Base-by-base conservation (phyloP, 176 grass and related monocot genomes). In the Oryza punctata region DNA sequence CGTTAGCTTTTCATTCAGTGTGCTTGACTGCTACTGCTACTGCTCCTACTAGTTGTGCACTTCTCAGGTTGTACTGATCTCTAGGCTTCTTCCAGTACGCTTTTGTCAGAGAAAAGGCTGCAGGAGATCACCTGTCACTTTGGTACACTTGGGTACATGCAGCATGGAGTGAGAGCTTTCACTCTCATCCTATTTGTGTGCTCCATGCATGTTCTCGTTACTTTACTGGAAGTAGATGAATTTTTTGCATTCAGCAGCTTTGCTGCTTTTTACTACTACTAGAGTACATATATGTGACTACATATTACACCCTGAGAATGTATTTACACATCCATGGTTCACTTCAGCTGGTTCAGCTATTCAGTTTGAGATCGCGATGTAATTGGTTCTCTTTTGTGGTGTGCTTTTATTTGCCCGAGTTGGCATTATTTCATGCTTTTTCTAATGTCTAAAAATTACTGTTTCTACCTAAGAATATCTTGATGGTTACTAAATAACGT, bases 381-480 rank as follows among this genome's bases (percentile, higher is more conserved):
- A 41, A 59, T 77, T 57, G 2, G 16, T 61, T 3, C 2, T 27
- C 30, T 45, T 21, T 46, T 77, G 3, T 14, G 12, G 66, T 61
- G 66, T 61, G 27, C 18, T 63, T 85, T 24, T 30, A 12, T 46
- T 24, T 76, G 61, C 18, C 18, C 50, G 44, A 64, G 63, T 37
- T 81, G 52, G 60, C 82, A 21, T 86, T 16, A 85, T 85, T 82
- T 85, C 18, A 81, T 89, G 87, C 24, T 24, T 60, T 85, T 70
- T 63, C 15, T 3, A 7, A 7, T 70, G 16, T 49, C 12, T 19
- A 23, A 40, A 85, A 63, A 40, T 5, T 11, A 7, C 7, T 57
- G 52, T 2, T 57, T 57, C 52, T 54, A 52, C 19, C 4, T 18
- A 52, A 52, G 50, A 54, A 54, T 54, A 21, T 2, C 5, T 54